Evolutionary conservation across 257 asterid genomes (phyloP).

Genomic region (Hygrophila difformis): DNA sequence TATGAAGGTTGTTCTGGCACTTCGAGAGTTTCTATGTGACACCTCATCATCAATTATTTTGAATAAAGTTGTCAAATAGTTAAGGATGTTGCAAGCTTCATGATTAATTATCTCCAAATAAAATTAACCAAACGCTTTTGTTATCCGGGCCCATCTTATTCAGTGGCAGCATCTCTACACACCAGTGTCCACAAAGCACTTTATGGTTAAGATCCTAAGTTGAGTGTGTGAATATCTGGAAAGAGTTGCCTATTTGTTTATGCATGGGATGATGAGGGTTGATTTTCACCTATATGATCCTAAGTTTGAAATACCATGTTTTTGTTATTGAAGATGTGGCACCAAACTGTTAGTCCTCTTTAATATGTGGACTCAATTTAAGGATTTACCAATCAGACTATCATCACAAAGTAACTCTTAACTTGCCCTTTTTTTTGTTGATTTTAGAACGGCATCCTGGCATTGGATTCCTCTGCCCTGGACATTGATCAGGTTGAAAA

Average conservation of each 20-base stretch:
- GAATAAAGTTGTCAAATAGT: conserved; percentile 11
- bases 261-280: background rate
- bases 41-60: too few relatives aligned
- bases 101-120: too few relatives aligned
- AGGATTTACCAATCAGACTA: background rate
- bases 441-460: conserved; percentile 70
- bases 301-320: too few relatives aligned
- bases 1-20: too few relatives aligned
- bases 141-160: background rate
- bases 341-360: too few relatives aligned
- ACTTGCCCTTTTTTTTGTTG: conserved; percentile 17
- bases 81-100: background rate
- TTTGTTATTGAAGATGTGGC: too few relatives aligned
- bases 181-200: too few relatives aligned
- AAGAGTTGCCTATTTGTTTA: background rate
- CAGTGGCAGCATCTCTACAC: too few relatives aligned
- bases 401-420: conserved; percentile 9
- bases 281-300: background rate
- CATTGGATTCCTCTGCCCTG: conserved; percentile 82
- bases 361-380: too few relatives aligned
- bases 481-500: conserved; percentile 99
- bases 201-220: too few relatives aligned
- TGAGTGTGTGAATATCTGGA: background rate
- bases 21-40: too few relatives aligned
- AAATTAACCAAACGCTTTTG: background rate